Conservation (phyloP, 2,329 filamentous ascomycete genomes). For the Uncinocarpus reesii region DNA sequence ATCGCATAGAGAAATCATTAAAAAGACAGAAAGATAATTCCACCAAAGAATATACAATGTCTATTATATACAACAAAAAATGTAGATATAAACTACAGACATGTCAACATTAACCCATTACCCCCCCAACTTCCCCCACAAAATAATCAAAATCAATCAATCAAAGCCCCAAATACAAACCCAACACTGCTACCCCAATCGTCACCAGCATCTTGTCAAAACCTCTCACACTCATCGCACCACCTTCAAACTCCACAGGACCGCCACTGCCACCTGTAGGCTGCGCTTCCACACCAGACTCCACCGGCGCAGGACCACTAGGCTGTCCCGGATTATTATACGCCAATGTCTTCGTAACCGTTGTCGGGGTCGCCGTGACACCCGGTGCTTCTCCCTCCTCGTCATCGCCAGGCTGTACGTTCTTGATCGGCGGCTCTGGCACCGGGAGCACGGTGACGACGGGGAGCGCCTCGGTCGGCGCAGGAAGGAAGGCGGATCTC, state of each 20-base stretch:
- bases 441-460: not conserved
- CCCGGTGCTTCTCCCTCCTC: not conserved
- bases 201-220: not conserved
- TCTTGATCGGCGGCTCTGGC: conserved; percentile 1
- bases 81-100: no score
- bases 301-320: not conserved
- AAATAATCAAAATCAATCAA: not conserved
- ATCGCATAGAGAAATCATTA: no score
- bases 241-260: conserved; percentile 1
- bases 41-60: no score
- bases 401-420: not conserved
- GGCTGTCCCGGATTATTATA: not conserved
- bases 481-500: not conserved
- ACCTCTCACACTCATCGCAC: conserved; percentile 1
- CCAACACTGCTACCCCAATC: not conserved
- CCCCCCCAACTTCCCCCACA: not conserved
- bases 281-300: not conserved
- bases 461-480: conserved; percentile 2
- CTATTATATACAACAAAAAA: no score
- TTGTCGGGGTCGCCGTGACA: not conserved
- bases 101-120: no score
- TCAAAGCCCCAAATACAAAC: not conserved
- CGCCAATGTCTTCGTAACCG: not conserved
- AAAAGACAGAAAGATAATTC: not conserved
- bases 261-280: not conserved